Evolutionary conservation across 805 yeast genomes (phyloP).

Genomic region (Candida hispaniensis): DNA sequence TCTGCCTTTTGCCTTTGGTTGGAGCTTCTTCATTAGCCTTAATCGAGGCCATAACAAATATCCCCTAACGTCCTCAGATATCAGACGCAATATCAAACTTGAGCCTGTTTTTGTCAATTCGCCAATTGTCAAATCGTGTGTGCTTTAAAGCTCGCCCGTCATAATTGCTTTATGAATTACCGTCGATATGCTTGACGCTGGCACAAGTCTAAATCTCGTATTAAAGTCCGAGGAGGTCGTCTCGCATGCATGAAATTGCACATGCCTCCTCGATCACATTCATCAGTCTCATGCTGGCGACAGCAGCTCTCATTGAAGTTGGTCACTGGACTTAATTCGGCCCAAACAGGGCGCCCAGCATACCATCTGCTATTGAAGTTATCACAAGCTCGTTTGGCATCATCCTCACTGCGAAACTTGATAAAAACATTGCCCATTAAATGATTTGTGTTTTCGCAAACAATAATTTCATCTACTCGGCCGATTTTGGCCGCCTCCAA

Average conservation of each 20-base stretch:
- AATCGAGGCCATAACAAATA: too few species aligned
- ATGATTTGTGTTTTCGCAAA: constrained; percentile 73
- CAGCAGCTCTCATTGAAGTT: constrained; percentile 66
- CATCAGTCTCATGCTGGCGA: constrained; percentile 49
- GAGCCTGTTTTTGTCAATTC: too few species aligned
- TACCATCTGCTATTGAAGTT: constrained; percentile 74
- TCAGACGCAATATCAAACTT: too few species aligned
- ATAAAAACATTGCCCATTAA: constrained; percentile 79
- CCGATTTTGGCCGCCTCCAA: constrained; percentile 44
- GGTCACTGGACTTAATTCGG: constrained; percentile 67
- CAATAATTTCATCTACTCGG: constrained; percentile 49
- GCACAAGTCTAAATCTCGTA: constrained; percentile 35
- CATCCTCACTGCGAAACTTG: constrained; percentile 42
- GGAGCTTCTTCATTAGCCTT: too few species aligned
- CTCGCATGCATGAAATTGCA: constrained; percentile 83
- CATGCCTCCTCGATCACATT: constrained; percentile 67
- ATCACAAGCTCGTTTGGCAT: constrained; percentile 51
- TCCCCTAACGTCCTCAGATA: too few species aligned
- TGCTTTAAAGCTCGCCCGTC: neutral
- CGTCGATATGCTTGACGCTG: constrained; percentile 26
- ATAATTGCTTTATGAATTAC: neutral
- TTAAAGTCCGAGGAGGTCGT: constrained; percentile 39
- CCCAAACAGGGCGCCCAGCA: constrained; percentile 62
- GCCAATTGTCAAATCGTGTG: neutral
- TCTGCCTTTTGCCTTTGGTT: too few species aligned